These are phyloP conservation scores for Fusarium globosum DNA, from an alignment of 2,329 filamentous ascomycete genomes.

Conservation along the genomic window DNA sequence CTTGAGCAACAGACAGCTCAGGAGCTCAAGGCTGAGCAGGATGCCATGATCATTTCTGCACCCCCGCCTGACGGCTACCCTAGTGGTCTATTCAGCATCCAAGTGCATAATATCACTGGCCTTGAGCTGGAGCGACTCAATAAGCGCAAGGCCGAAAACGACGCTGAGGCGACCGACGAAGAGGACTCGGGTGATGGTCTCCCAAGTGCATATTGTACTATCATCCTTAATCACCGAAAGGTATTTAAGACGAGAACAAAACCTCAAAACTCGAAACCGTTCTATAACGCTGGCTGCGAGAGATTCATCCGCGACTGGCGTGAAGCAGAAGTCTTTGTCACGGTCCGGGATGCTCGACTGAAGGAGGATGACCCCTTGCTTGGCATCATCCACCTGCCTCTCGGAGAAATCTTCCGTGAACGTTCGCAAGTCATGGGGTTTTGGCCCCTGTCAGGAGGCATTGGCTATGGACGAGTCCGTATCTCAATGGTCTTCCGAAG, in stretches of 20 bases:
- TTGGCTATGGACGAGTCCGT: slow-evolving; percentile 76
- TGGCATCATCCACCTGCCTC: slow-evolving; percentile 75
- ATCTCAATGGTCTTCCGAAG: slow-evolving; percentile 80
- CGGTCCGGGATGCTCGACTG: slow-evolving; percentile 73
- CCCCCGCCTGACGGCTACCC: slow-evolving; percentile 71
- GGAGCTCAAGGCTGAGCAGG: slow-evolving; percentile 70
- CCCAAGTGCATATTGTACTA: slow-evolving; percentile 77
- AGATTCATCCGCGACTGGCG: slow-evolving; percentile 77
- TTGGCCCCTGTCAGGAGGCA: slow-evolving; percentile 76
- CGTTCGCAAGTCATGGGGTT: slow-evolving; percentile 72
- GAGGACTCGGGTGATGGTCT: slow-evolving; percentile 73
- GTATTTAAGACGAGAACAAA: slow-evolving; percentile 78
- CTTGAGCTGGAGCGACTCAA: slow-evolving; percentile 70
- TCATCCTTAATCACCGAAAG: slow-evolving; percentile 79
- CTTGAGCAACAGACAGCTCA: slow-evolving; percentile 75
- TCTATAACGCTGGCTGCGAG: slow-evolving; percentile 82
- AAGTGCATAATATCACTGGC: slow-evolving; percentile 79
- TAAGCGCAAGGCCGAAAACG: slow-evolving; percentile 62
- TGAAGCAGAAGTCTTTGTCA: slow-evolving; percentile 73
- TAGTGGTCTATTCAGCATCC: slow-evolving; percentile 75
- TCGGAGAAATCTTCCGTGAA: slow-evolving; percentile 70
- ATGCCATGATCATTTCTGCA: slow-evolving; percentile 74
- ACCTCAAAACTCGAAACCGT: slow-evolving; percentile 81
- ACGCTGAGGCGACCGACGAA: slow-evolving; percentile 61
- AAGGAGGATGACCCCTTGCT: slow-evolving; percentile 77